Evolutionary conservation across 1,284 basidiomycete species (phyloP).

Genomic region (Butyriboletus pseudospeciosus): DNA sequence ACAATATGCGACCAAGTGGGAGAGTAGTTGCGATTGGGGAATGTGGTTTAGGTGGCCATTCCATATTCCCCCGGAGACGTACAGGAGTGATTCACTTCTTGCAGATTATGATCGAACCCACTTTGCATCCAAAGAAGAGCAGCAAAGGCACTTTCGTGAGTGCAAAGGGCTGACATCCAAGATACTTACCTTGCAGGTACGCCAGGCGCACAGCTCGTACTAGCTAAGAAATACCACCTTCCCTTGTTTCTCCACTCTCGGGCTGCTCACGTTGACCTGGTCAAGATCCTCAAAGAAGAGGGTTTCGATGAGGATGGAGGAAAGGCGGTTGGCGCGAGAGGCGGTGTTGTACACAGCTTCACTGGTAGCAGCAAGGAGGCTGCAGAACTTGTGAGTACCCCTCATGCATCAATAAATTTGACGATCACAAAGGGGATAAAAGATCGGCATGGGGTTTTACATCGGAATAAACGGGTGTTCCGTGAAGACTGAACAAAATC

Average conservation of each 20-base stretch:
- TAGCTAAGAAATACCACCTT: constrained; percentile 70
- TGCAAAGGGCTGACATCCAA: background rate
- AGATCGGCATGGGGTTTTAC: constrained; percentile 67
- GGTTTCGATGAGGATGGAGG: constrained; percentile 62
- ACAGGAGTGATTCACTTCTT: background rate
- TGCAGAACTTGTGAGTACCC: constrained; percentile 57
- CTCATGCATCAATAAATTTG: background rate
- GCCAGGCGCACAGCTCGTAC: constrained; percentile 55
- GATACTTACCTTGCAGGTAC: background rate
- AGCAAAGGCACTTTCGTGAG: constrained; percentile 66
- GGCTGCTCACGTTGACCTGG: constrained; percentile 70
- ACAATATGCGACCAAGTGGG: constrained; percentile 53
- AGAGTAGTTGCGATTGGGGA: constrained; percentile 79
- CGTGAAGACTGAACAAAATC: constrained; percentile 74
- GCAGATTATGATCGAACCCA: constrained; percentile 82
- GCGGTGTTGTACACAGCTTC: constrained; percentile 86
- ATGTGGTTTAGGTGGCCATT: constrained; percentile 70
- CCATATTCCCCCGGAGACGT: background rate
- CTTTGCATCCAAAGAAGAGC: constrained; percentile 62
- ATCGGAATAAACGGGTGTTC: constrained; percentile 78
- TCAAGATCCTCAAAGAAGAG: constrained; percentile 63
- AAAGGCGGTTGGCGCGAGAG: constrained; percentile 48
- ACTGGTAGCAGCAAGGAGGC: constrained; percentile 71
- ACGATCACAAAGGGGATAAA: background rate
- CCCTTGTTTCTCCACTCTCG: constrained; percentile 87